Evolutionary conservation across 805 yeast species (phyloP).

Genomic region (Candida sonorensis): DNA sequence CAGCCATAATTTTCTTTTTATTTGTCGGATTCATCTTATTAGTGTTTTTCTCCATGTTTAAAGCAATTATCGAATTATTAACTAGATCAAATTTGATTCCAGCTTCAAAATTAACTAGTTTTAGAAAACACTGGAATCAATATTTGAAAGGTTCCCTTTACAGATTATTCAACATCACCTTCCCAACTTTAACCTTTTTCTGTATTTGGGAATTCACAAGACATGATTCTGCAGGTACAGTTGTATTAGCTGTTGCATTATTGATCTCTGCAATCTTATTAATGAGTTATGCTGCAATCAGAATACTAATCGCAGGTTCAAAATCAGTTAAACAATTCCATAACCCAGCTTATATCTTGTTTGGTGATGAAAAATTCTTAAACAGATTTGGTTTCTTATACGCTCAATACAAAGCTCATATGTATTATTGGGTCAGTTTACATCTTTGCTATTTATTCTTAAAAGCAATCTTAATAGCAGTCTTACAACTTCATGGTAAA

Average conservation of each 20-base stretch:
- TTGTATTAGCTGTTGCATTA: slow-evolving; percentile 72
- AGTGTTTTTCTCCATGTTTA: slow-evolving; percentile 53
- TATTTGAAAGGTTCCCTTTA: slow-evolving; percentile 84
- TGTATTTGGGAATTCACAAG: slow-evolving; percentile 87
- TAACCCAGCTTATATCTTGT: slow-evolving; percentile 88
- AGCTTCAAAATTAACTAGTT: slow-evolving; percentile 63
- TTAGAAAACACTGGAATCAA: slow-evolving; percentile 76
- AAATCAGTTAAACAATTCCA: slow-evolving; percentile 65
- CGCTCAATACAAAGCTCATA: slow-evolving; percentile 82
- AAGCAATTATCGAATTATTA: slow-evolving; percentile 58
- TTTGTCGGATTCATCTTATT: slow-evolving; percentile 63
- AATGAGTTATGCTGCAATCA: slow-evolving; percentile 62
- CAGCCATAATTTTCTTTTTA: slow-evolving; percentile 77
- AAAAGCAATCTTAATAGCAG: slow-evolving; percentile 80
- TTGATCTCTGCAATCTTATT: slow-evolving; percentile 52
- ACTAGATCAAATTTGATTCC: slow-evolving; percentile 53
- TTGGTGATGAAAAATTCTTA: slow-evolving; percentile 73
- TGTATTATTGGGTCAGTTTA: slow-evolving; percentile 74
- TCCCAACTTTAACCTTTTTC: slow-evolving; percentile 78
- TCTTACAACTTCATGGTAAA: slow-evolving; percentile 74
- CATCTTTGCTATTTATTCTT: slow-evolving; percentile 58
- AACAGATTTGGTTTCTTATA: slow-evolving; percentile 90
- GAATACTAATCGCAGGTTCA: slow-evolving; percentile 70
- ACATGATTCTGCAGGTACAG: slow-evolving; percentile 75
- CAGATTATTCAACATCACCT: slow-evolving; percentile 75